A percentile compares a stretch with the other conserved stretches of the same genome.
Conservation (phyloP, 495 filamentous ascomycete genomes). For the Aspergillus ellipticus region DNA sequence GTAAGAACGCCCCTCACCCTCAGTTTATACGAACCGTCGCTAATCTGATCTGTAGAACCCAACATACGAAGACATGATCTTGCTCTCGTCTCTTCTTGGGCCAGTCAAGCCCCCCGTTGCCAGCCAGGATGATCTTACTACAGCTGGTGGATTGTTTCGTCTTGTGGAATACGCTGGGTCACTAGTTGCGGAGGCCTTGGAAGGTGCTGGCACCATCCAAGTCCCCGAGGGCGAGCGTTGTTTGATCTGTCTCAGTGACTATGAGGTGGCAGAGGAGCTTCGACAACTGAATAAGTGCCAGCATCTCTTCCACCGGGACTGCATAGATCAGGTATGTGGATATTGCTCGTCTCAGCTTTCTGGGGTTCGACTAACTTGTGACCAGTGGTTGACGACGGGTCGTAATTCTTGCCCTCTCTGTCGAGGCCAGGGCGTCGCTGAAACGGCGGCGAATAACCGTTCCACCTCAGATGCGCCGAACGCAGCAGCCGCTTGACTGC, state of each 20-base stretch:
- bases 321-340: constrained; percentile 65
- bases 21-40: background rate
- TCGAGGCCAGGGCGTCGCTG: constrained; percentile 62
- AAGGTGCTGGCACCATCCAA: constrained; percentile 44
- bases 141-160: constrained; percentile 57
- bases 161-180: constrained; percentile 45
- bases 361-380: constrained; percentile 10
- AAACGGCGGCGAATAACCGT: constrained; percentile 27
- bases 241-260: constrained; percentile 69
- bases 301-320: constrained; percentile 70
- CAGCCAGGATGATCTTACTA: constrained; percentile 60
- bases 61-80: constrained; percentile 76
- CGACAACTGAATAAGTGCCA: constrained; percentile 62
- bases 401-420: constrained; percentile 77
- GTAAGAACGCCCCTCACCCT: constrained; percentile 36
- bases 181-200: constrained; percentile 48
- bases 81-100: constrained; percentile 67
- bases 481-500: constrained; percentile 19
- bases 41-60: constrained; percentile 50
- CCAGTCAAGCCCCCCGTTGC: constrained; percentile 75
- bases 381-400: constrained; percentile 72
- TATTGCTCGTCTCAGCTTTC: constrained; percentile 16
- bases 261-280: constrained; percentile 60
- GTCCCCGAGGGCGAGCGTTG: constrained; percentile 61
- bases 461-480: constrained; percentile 18